Conservation (phyloP, 495 filamentous ascomycete species). For the Entonaema liquescens region DNA sequence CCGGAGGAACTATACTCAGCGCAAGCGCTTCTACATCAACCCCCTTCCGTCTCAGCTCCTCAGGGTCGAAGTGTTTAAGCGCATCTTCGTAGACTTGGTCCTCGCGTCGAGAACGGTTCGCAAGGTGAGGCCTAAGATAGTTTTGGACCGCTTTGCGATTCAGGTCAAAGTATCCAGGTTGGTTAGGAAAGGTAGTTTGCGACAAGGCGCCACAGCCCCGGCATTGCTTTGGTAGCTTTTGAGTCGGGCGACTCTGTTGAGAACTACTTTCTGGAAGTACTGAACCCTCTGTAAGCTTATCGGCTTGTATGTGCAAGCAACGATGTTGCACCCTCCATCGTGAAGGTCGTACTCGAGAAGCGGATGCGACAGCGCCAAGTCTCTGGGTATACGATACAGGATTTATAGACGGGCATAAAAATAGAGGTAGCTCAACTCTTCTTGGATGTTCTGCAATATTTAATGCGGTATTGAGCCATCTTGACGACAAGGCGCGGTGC, state of each 20-base stretch:
- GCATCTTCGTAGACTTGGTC: conserved; percentile 52
- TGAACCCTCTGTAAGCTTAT: conserved; percentile 4
- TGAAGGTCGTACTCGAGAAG: conserved; percentile 22
- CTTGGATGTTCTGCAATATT: conserved; percentile 49
- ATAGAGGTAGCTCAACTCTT: conserved; percentile 50
- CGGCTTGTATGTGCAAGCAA: conserved; percentile 44
- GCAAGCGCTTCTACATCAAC: conserved; percentile 50
- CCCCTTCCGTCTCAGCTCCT: conserved; percentile 54
- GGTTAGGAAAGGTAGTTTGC: conserved; percentile 71
- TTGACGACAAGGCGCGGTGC: conserved; percentile 57
- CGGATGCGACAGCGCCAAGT: conserved; percentile 21
- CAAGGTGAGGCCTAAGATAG: conserved; percentile 49
- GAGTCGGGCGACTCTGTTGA: neutral
- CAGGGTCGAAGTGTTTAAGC: conserved; percentile 51
- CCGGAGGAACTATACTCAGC: conserved; percentile 26
- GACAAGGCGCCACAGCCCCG: conserved; percentile 89
- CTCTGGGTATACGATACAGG: conserved; percentile 19
- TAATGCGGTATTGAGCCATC: conserved; percentile 55
- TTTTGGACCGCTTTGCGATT: conserved; percentile 61
- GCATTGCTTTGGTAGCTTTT: conserved; percentile 68
- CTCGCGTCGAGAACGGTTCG: conserved; percentile 39
- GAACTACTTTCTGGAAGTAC: neutral
- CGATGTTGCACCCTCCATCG: conserved; percentile 40
- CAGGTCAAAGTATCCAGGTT: conserved; percentile 79
- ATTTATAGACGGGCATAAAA: conserved; percentile 54